Evolutionary conservation across 2,329 filamentous ascomycete genomes (phyloP).

Genomic region (Colletotrichum sp.): DNA sequence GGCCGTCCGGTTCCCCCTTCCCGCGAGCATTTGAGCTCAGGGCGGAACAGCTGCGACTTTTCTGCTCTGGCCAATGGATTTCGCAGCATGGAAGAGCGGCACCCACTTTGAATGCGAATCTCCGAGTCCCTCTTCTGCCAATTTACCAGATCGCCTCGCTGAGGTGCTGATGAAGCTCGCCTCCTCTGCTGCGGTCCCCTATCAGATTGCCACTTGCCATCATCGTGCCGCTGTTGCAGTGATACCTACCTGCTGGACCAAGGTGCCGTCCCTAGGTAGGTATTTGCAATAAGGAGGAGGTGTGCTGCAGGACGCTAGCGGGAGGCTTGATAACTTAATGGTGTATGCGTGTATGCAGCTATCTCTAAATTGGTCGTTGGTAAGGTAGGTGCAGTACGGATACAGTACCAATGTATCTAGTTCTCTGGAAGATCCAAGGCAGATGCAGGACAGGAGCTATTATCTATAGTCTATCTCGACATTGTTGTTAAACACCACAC

Average conservation of each 20-base stretch:
- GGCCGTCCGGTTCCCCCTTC: not conserved
- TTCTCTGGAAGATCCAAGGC: slow-evolving; percentile 4
- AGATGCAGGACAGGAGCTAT: not conserved
- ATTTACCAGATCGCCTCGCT: not conserved
- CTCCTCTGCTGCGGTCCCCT: not conserved
- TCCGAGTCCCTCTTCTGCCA: slow-evolving; percentile 1
- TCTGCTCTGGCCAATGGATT: not conserved
- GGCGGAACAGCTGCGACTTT: not conserved
- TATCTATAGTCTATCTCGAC: not conserved
- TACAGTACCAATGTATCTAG: not conserved
- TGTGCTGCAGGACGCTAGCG: not conserved
- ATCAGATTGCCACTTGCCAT: slow-evolving; percentile 3
- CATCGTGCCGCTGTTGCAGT: not conserved
- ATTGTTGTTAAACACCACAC: not conserved
- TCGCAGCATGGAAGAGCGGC: not conserved
- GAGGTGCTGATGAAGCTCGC: not conserved
- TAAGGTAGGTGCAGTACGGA: not conserved
- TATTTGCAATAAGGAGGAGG: not conserved
- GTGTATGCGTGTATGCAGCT: not conserved
- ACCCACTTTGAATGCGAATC: not conserved
- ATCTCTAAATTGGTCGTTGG: not conserved
- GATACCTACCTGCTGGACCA: not conserved
- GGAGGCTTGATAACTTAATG: not conserved
- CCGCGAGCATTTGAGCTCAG: not conserved
- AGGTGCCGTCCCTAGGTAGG: not conserved